phyloP scores from a whole-genome alignment of 768 basidiomycete genomes.

The Xerocomellus chrysenteron region DNA sequence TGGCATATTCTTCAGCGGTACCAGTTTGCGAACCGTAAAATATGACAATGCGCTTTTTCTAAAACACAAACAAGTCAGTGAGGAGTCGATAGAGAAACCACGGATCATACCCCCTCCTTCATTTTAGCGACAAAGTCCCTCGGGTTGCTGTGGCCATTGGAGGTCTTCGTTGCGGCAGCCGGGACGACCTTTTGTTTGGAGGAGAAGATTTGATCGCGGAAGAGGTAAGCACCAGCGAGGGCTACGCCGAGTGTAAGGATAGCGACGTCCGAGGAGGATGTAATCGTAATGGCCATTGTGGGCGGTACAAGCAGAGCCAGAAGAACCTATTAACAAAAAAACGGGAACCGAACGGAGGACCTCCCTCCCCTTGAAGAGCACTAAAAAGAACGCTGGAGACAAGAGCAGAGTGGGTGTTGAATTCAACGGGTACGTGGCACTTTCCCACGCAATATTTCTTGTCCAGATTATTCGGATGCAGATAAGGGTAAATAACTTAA shows the following conservation, averaged over 20 bases:
- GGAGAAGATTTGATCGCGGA: slow-evolving; percentile 76
- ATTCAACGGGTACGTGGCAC: slow-evolving; percentile 39
- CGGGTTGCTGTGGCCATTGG: slow-evolving; percentile 81
- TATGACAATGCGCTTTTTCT: slow-evolving; percentile 97
- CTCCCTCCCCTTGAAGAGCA: not conserved
- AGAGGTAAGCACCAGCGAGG: slow-evolving; percentile 78
- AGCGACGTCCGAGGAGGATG: slow-evolving; percentile 66
- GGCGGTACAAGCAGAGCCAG: slow-evolving; percentile 8
- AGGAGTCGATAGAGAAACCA: slow-evolving; percentile 4
- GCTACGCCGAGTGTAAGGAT: slow-evolving; percentile 73
- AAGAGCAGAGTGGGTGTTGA: slow-evolving; percentile 14
- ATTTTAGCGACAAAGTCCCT: slow-evolving; percentile 93
- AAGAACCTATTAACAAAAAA: not conserved
- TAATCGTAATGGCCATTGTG: slow-evolving; percentile 50
- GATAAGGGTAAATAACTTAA: not conserved
- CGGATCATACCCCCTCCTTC: slow-evolving; percentile 78
- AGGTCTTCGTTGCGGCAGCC: slow-evolving; percentile 39
- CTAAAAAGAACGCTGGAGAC: slow-evolving; percentile 7
- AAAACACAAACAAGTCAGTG: slow-evolving; percentile 4
- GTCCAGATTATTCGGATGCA: slow-evolving; percentile 20
- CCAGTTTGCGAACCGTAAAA: slow-evolving; percentile 99
- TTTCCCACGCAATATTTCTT: slow-evolving; percentile 36
- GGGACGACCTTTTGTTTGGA: slow-evolving; percentile 61
- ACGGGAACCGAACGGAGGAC: not conserved
- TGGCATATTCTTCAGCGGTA: slow-evolving; percentile 97